A percentile compares a stretch with the other conserved stretches of the same genome.
phyloP scores from a whole-genome alignment of 2,329 filamentous ascomycete species.

The Cryphonectria naterciae region DNA sequence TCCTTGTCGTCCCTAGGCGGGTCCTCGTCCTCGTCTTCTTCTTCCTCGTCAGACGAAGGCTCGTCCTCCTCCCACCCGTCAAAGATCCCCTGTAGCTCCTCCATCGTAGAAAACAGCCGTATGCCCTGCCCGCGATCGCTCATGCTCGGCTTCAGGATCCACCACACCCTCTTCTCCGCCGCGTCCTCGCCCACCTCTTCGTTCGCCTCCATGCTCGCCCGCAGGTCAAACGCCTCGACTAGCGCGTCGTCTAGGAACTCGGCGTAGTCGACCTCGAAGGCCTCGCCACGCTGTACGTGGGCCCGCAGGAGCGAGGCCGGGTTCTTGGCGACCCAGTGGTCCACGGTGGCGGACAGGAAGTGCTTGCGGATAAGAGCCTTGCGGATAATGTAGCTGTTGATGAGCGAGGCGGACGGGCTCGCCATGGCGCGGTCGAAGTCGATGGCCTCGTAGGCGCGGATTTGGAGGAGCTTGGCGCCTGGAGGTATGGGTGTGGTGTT shows the following conservation, averaged over 20 bases:
- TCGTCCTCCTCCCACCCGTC: conserved; percentile 82
- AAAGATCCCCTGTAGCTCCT: conserved; percentile 84
- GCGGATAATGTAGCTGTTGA: conserved; percentile 92
- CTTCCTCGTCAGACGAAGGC: conserved; percentile 67
- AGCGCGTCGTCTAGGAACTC: conserved; percentile 95
- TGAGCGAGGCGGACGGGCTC: conserved; percentile 64
- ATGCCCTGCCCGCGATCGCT: conserved; percentile 95
- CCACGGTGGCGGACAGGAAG: conserved; percentile 82
- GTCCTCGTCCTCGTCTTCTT: conserved; percentile 43
- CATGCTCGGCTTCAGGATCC: conserved; percentile 98
- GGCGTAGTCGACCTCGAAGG: conserved; percentile 94
- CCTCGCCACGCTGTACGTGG: conserved; percentile 77
- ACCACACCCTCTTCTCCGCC: conserved; percentile 73
- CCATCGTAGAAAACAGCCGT: conserved; percentile 81
- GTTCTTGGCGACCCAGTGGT: conserved; percentile 85
- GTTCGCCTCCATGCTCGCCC: conserved; percentile 76
- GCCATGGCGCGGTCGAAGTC: conserved; percentile 77
- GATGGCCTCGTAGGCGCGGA: conserved; percentile 83
- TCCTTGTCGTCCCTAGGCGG: conserved; percentile 40
- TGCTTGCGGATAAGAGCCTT: conserved; percentile 97
- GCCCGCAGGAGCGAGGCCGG: conserved; percentile 69
- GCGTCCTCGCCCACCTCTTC: conserved; percentile 41
- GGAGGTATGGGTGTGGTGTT: conserved; percentile 38
- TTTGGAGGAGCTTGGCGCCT: conserved; percentile 67
- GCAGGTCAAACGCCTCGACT: conserved; percentile 85